Base-by-base conservation (phyloP, 768 basidiomycete genomes). In the Tremella yokohamensis region DNA sequence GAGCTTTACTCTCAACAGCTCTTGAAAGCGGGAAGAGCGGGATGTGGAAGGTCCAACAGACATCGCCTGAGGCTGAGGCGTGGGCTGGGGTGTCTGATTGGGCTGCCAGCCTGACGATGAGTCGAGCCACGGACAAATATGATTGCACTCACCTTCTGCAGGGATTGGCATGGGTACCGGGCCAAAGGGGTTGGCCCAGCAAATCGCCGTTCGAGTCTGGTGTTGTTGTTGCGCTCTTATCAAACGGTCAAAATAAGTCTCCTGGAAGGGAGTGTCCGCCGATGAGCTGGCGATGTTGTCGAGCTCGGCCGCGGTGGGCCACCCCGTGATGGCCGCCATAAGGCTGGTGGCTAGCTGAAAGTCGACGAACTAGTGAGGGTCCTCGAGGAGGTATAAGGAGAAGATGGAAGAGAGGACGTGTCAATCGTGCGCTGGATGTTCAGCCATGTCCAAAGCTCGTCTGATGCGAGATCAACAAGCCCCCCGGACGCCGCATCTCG, bases 11-110 rank as follows among this genome's bases (percentile, higher is more conserved):
- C 37, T 24, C 9, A 56, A 20, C 1, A 56, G 47, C 37, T 56
- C 29, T 22, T 56, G 54, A 22, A 56, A 56, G 19, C 54, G 54
- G 19, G 54, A 44, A 2, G 51, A 52, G 34, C 51, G 15, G 3
- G 51, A 26, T 29, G 24, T 1, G 40, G 44, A 34, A 20, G 48
- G 15, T 54, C 39, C 22, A n/a, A 40, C 24, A 18, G 24, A 19
- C 15, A 49, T 26, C 7, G 42, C 22, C 42, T 45, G 42, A 15
- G 22, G 7, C 42, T 45, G 42, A 15, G 22, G 7, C n/a, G 42
- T 22, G 7, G 42, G 22, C 42, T 45, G 42, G 4, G 29, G 29
- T 34, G 29, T 11, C 29, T 4, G 29, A 34, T 11, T 34, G 6
- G 29, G 11, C 4, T 34, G 42, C 42, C 42, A 45, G n/a, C 22